phyloP scores from a whole-genome alignment of 495 filamentous ascomycete species.

The Aspergillus mulundensis region DNA sequence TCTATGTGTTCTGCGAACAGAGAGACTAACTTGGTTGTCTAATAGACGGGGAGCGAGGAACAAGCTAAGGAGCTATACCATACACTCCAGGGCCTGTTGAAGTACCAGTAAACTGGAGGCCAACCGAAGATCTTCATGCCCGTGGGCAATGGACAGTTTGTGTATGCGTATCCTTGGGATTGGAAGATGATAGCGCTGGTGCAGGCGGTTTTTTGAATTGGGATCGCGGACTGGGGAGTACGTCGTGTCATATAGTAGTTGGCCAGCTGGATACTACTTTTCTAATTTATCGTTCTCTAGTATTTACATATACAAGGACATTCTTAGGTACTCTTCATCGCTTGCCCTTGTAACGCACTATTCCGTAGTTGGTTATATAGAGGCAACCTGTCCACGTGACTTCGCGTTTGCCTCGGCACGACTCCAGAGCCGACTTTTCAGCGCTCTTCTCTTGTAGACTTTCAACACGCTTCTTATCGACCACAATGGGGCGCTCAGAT shows the following conservation, averaged over 20 bases:
- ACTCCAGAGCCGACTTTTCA: not conserved
- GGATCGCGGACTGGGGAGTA: conserved; percentile 13
- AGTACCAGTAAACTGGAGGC: conserved; percentile 19
- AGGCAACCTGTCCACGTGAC: conserved; percentile 22
- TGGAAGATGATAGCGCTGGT: not conserved
- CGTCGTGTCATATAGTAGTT: not conserved
- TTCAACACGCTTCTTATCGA: not conserved
- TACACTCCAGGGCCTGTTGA: conserved; percentile 32
- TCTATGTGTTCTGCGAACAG: not conserved
- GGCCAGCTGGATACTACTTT: conserved; percentile 1
- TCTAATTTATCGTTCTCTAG: conserved; percentile 1
- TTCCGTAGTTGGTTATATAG: conserved; percentile 14
- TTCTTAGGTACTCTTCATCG: not conserved
- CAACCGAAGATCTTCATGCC: not conserved
- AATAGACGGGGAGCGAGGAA: conserved; percentile 41
- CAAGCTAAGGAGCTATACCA: conserved; percentile 39
- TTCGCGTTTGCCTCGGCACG: conserved; percentile 17
- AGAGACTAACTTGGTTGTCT: conserved; percentile 12
- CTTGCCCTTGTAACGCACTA: not conserved
- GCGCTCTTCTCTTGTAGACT: not conserved
- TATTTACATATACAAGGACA: not conserved
- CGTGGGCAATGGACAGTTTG: not conserved
- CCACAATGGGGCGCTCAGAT: conserved; percentile 31
- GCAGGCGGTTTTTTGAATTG: conserved; percentile 19
- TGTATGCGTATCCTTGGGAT: not conserved